A percentile compares a stretch with the other conserved stretches of the same genome.
Conservation (phyloP, 1,284 basidiomycete genomes). For the Apiotrichum siamense region DNA sequence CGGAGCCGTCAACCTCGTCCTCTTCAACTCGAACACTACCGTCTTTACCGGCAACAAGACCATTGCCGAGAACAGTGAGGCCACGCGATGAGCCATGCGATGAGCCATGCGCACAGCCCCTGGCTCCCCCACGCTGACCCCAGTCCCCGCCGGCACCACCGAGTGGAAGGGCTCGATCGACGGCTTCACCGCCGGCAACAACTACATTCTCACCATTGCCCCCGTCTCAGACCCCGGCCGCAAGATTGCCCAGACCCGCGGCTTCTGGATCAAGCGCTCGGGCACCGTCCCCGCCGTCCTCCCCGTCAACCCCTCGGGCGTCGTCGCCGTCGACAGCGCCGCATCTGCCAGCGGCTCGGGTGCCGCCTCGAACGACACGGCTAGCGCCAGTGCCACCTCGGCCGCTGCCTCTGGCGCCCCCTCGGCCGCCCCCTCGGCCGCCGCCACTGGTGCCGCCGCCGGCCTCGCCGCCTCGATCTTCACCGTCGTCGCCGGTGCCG, state of each 20-base stretch:
- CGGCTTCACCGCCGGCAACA: conserved; percentile 19
- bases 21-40: conserved; percentile 13
- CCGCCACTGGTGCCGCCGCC: conserved; percentile 14
- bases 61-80: conserved; percentile 8
- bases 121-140: neutral
- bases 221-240: conserved; percentile 5
- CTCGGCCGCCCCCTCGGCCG: conserved; percentile 12
- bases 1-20: conserved; percentile 7
- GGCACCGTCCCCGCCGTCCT: conserved; percentile 16
- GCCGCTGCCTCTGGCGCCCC: neutral
- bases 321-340: conserved; percentile 18
- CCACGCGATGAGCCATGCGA: neutral
- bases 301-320: conserved; percentile 11
- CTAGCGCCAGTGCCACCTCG: neutral
- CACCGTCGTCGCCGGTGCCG: conserved; percentile 9
- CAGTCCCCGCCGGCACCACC: conserved; percentile 14
- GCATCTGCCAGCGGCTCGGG: neutral
- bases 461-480: conserved; percentile 23
- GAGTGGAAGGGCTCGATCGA: conserved; percentile 22
- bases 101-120: too few species aligned
- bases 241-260: conserved; percentile 13
- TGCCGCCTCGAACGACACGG: neutral
- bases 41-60: conserved; percentile 3
- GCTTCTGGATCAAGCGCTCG: conserved; percentile 13
- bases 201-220: conserved; percentile 15